Percentiles rank a stretch among this genome's conserved stretches.
Evolutionary conservation across 768 basidiomycete species (phyloP).

Genomic region (Favolaschia claudopus): DNA sequence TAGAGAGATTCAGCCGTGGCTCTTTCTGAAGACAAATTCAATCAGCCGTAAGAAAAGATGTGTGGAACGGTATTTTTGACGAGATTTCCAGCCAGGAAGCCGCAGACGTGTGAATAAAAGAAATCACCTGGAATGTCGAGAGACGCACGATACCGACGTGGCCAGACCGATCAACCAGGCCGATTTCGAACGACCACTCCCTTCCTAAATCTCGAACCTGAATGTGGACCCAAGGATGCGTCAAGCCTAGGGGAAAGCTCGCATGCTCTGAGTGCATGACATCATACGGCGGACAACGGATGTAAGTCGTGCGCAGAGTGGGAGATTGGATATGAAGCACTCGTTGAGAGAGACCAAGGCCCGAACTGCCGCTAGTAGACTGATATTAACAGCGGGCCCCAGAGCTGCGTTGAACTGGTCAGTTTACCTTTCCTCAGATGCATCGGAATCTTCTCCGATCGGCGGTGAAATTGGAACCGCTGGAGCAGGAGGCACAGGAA

Average conservation of each 20-base stretch:
- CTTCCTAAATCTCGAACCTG: constrained; percentile 74
- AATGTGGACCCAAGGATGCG: constrained; percentile 77
- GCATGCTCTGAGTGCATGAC: constrained; percentile 37
- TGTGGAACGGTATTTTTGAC: too few relatives aligned
- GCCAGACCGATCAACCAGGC: constrained; percentile 69
- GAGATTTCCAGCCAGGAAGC: constrained; percentile 1
- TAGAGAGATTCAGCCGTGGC: constrained; percentile 55
- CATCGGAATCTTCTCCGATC: constrained; percentile 35
- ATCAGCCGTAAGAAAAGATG: constrained; percentile 15
- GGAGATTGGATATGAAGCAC: constrained; percentile 86
- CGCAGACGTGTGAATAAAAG: constrained; percentile 23
- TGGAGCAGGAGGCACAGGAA: constrained; percentile 57
- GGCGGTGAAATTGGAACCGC: constrained; percentile 54
- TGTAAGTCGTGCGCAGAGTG: constrained; percentile 69
- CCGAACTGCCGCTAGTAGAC: background rate
- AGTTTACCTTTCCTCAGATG: constrained; percentile 38
- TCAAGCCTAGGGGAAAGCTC: constrained; percentile 69
- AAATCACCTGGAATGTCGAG: constrained; percentile 87
- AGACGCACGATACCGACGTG: constrained; percentile 67
- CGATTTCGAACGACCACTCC: constrained; percentile 81
- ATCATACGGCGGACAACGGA: constrained; percentile 64
- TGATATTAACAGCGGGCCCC: constrained; percentile 31
- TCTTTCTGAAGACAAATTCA: constrained; percentile 51
- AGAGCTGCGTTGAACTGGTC: background rate
- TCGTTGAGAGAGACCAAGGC: constrained; percentile 58